Conservation (phyloP, 2,329 filamentous ascomycete genomes). For the Fusarium ambrosium region DNA sequence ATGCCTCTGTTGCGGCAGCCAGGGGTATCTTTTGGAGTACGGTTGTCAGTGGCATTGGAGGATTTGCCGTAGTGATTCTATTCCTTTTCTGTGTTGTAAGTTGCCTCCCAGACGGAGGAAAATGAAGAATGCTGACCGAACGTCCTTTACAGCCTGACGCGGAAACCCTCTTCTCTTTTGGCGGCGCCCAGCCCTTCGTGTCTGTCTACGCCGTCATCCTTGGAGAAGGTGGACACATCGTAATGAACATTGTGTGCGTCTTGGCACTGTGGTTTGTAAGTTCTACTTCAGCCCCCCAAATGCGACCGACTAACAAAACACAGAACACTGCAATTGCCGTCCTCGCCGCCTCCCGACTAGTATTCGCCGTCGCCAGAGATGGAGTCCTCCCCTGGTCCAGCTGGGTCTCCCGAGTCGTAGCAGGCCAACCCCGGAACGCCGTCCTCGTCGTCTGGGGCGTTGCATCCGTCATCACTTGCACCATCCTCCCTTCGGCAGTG, state of each 20-base stretch:
- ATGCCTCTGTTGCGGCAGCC: slow-evolving; percentile 67
- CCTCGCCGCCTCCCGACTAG: slow-evolving; percentile 70
- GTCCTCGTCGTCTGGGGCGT: slow-evolving; percentile 70
- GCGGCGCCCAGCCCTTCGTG: slow-evolving; percentile 70
- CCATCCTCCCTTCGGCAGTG: slow-evolving; percentile 67
- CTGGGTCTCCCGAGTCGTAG: slow-evolving; percentile 68
- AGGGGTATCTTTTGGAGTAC: slow-evolving; percentile 73
- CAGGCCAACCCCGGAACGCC: slow-evolving; percentile 71
- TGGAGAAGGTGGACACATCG: slow-evolving; percentile 68
- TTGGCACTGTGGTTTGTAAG: slow-evolving; percentile 64
- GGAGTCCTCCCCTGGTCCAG: slow-evolving; percentile 70
- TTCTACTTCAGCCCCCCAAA: slow-evolving; percentile 8
- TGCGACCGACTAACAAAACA: background rate
- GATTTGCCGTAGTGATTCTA: slow-evolving; percentile 67
- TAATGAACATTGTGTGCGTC: slow-evolving; percentile 72
- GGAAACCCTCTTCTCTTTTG: slow-evolving; percentile 65
- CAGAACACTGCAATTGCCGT: slow-evolving; percentile 72
- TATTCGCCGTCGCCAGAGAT: slow-evolving; percentile 73
- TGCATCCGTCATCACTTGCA: slow-evolving; percentile 68
- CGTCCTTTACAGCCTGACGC: slow-evolving; percentile 59
- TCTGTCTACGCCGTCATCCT: slow-evolving; percentile 69
- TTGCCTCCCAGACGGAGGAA: background rate
- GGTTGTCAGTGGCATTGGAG: slow-evolving; percentile 67
- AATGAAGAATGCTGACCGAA: rapidly evolving
- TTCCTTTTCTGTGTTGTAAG: slow-evolving; percentile 70